Base-by-base conservation (phyloP, 2,329 filamentous ascomycete species). In the Neurospora crassa region DNA sequence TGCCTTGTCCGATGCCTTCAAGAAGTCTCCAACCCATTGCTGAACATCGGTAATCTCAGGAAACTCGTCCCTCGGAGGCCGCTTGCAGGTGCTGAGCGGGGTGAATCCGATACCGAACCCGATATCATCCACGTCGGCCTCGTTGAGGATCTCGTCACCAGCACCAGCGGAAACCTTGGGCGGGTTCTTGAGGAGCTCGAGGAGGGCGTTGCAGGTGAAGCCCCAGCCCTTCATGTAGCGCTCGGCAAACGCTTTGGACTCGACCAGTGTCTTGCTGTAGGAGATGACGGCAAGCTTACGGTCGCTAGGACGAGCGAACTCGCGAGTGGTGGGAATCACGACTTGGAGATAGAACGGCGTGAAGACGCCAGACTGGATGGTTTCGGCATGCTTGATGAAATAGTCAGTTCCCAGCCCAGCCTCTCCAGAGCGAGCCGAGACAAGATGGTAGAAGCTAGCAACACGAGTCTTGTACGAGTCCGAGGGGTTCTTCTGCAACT, bases 51-150 rank as follows among this genome's bases (percentile, higher is more conserved):
- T 87, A 16, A 97, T 89, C 73, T 97, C 92, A 0, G 94, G 91
- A 84, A 94, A 98, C 24, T 94, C 91, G 79, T 98, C 96, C 69
- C 86, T 86, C 1, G 88, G 83, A 4, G 88, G 84, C 72, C 90
- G 90, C 79, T 91, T 93, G 83, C 95, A 96, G 0, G 95, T 97
- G 83, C 95, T 97, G 74, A 99, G 87, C 41, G 92, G 91, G 0
- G 96, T 98, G 82, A 97, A 99, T 10, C 94, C 95, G 74, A 97
- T 90, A 37, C 96, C 96, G 78, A 99, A 99, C 40, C 93, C 91
- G 75, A 97, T 90, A 79, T 99, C 96, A 77, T 99, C 96, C 37
- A 97, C 92, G 77, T 98, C 95, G 3, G 93, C 90, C 79, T 98
- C 96, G 12, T 89, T 88, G 74, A 97, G 90, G 69, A 92, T 83